Conservation (phyloP, 352 stramenopile species). For the Globisporangium irregulare region DNA sequence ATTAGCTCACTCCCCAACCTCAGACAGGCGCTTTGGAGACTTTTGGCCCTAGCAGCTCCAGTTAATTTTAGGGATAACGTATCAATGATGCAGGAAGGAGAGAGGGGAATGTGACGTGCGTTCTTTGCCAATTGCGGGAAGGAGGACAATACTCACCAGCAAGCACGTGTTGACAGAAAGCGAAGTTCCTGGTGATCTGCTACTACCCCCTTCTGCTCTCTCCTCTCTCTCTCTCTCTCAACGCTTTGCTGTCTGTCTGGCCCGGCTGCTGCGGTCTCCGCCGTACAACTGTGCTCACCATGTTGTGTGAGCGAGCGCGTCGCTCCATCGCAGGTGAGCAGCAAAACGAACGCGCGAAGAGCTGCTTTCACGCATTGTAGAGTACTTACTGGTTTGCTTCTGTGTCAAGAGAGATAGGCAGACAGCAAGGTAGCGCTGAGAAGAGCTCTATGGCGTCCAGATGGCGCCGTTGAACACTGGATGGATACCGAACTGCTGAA, state of each 20-base stretch:
- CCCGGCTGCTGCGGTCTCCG: too few species aligned
- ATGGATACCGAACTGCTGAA: not conserved
- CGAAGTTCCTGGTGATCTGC: not conserved
- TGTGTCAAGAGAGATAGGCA: not conserved
- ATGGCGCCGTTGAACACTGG: not conserved
- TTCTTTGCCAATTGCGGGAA: not conserved
- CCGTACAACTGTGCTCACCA: not conserved
- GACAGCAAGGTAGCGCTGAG: not conserved
- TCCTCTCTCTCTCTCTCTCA: not conserved
- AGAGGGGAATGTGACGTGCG: not conserved
- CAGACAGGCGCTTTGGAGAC: not conserved
- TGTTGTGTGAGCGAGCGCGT: not conserved
- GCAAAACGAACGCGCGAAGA: not conserved
- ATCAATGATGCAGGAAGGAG: not conserved
- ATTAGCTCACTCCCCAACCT: not conserved
- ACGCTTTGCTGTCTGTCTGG: not conserved
- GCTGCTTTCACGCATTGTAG: not conserved
- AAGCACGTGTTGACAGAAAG: not conserved
- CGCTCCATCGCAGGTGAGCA: not conserved
- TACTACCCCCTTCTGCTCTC: not conserved
- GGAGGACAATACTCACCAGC: not conserved
- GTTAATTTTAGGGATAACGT: not conserved
- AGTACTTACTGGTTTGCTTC: too few species aligned
- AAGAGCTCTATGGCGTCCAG: not conserved
- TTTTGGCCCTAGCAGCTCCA: not conserved